Evolutionary conservation across 2,329 filamentous ascomycete species (phyloP), one percentile per base, ranked within the genome.

Genomic region (Trichoderma sp.): DNA sequence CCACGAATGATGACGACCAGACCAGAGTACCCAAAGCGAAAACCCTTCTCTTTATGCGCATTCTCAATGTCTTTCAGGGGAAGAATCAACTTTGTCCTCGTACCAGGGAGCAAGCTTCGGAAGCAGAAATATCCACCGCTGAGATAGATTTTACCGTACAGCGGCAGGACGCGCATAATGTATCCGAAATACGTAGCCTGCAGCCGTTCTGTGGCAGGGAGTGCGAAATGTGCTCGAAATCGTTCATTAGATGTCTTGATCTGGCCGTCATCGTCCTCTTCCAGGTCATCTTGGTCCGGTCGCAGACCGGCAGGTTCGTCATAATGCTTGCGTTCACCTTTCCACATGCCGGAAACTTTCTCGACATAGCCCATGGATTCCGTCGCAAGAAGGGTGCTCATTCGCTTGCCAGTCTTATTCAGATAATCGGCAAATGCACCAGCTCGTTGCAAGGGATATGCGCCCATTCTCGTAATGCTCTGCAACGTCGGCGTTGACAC

Each of bases 271-370:
- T 84, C 83, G n/a, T 85, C 83, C 54, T 85, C 84, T 30, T 85
- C 84, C 5, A 83, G 79, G 32, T 84, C 82, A n/a, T 87, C 84
- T 18, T 88, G 86, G 55, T 89, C 86, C 2, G 83, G 82, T 34
- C 80, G 82, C 52, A 86, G 79, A 26, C 81, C 85, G 55, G 81
- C 78, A 2, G 84, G 84, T 54, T 87, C 91, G 60, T 91, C 89
- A 75, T 98, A 99, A 79, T 98, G 95, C 75, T 91, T 94, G 74
- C 91, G 90, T 14, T 93, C 93, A 39, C 96, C 96, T 73, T 94
- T 92, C 89, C 96, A 96, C 92, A 98, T 98, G 46, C 94, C 95
- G 0, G 95, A 97, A 0, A 98, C 94, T 79, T 97, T 98, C 76
- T 96, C 94, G 37, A 97, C 91, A 76, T 98, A 98, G 1, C 93